Percentiles rank a stretch among this genome's conserved stretches.
Evolutionary conservation across 352 stramenopile genomes (phyloP).

Genomic region (Phytophthora capsici): DNA sequence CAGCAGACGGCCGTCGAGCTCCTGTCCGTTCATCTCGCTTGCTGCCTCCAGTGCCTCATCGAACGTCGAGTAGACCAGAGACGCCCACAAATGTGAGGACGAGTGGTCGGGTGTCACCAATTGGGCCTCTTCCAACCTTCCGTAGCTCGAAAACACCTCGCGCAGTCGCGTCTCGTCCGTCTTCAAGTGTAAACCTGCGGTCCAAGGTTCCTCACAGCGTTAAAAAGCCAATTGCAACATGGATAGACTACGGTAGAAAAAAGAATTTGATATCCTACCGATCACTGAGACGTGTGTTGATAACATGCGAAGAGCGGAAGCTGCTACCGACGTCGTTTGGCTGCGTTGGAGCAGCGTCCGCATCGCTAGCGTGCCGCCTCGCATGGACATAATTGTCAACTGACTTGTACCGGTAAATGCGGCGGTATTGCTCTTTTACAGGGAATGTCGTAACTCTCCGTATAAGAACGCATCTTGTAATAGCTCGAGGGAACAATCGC

Average conservation of each 20-base stretch:
- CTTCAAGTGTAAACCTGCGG: constrained; percentile 80
- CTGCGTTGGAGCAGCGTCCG: constrained; percentile 20
- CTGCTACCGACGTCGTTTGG: background rate
- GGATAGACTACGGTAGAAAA: background rate
- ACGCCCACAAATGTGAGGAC: constrained; percentile 66
- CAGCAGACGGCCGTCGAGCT: constrained; percentile 76
- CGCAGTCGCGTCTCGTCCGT: constrained; percentile 77
- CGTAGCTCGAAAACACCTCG: constrained; percentile 59
- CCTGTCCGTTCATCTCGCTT: constrained; percentile 85
- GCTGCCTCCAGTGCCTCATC: constrained; percentile 74
- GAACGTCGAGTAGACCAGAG: constrained; percentile 68
- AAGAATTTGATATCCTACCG: constrained; percentile 31
- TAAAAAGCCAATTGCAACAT: constrained; percentile 16
- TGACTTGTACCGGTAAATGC: background rate
- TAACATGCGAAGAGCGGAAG: constrained; percentile 17
- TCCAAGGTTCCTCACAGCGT: background rate
- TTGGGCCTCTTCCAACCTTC: constrained; percentile 63
- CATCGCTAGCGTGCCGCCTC: constrained; percentile 20
- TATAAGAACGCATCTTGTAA: constrained; percentile 31
- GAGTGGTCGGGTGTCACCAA: constrained; percentile 68
- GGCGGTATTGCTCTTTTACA: constrained; percentile 18
- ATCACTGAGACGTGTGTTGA: constrained; percentile 69
- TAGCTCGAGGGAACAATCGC: constrained; percentile 21
- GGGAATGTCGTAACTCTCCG: background rate
- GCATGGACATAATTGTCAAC: constrained; percentile 13